phyloP scores from a whole-genome alignment of 257 asterid species.

The Ehretia macrophylla region DNA sequence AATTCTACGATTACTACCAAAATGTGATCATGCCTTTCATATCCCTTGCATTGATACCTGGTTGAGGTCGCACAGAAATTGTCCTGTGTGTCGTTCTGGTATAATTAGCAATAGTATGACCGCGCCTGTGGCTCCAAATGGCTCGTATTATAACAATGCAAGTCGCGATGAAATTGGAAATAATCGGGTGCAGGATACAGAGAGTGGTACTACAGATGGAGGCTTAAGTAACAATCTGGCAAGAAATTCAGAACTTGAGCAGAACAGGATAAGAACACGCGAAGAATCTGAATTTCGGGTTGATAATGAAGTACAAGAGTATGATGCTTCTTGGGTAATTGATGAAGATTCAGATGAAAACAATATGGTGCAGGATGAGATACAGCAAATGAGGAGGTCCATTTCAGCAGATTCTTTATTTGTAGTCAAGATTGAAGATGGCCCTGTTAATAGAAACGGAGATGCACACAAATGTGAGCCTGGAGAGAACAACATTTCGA shows the following conservation, averaged over 20 bases:
- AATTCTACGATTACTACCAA: conserved; percentile 30
- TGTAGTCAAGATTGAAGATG: neutral
- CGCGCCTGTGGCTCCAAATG: conserved; percentile 3
- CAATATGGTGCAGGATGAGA: neutral
- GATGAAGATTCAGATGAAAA: neutral
- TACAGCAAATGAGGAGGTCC: conserved; percentile 18
- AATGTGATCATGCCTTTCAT: conserved; percentile 40
- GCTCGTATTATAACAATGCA: neutral
- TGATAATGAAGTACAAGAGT: neutral
- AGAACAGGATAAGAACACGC: conserved; percentile 10
- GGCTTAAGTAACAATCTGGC: neutral
- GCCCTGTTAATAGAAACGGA: neutral
- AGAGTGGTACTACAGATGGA: neutral
- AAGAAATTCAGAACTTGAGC: conserved; percentile 1
- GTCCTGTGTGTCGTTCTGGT: conserved; percentile 37
- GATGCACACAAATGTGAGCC: neutral
- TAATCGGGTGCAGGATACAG: conserved; percentile 1
- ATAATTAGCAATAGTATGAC: conserved; percentile 5
- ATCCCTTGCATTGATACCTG: conserved; percentile 35
- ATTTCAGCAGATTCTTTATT: conserved; percentile 21
- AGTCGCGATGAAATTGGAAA: conserved; percentile 3
- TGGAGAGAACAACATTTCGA: neutral
- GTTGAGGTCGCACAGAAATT: conserved; percentile 34
- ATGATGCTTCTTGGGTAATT: neutral
- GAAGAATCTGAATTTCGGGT: conserved; percentile 3